Evolutionary conservation across 164 flowering plant species (phyloP), one percentile per base, ranked within the genome.

Genomic region (Akebia trifoliata): DNA sequence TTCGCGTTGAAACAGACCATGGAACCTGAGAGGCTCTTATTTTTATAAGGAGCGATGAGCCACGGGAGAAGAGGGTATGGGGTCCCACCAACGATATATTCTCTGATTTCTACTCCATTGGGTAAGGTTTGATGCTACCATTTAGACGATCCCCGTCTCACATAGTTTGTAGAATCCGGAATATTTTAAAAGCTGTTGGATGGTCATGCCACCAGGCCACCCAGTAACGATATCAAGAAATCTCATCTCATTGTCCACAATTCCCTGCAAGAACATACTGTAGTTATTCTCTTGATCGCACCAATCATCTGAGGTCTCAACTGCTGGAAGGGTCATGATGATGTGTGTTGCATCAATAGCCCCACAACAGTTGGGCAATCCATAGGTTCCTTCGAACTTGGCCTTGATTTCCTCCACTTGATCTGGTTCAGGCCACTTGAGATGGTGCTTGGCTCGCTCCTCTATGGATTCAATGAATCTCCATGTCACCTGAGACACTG

Each of bases 401-500:
- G 77, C 74, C 63, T 92, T 92, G 56, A 87, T 81, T 56, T 72
- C 82, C 52, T 82, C 84, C 57, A 72, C 57, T 49, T 73, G 66
- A 30, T 56, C 36, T 4, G 71, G 43, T 56, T 81, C 76, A 4
- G 98, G 98, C 95, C 98, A 92, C 65, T 69, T 79, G 42, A 92
- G 81, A 63, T 92, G 98, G 72, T 92, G 94, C 63, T 53, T 82
- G n/a, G 83, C 95, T n/a, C 95, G 87, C 39, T 81, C 93, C 65
- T 89, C 98, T 64, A 89, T 61, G 32, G 98, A 85, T 72, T 92
- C 96, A 1, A 92, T 82, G 67, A 92, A 92, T 62, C 98, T 73
- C 96, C 96, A 92, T 20, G 98, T 92, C 63, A 89, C 96, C 60
- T 92, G 98, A 57, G 96, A 92, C 8, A 92, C 95, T 4, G 98